Base-by-base conservation (phyloP, 75 land plant genomes). In the Picea glauca region DNA sequence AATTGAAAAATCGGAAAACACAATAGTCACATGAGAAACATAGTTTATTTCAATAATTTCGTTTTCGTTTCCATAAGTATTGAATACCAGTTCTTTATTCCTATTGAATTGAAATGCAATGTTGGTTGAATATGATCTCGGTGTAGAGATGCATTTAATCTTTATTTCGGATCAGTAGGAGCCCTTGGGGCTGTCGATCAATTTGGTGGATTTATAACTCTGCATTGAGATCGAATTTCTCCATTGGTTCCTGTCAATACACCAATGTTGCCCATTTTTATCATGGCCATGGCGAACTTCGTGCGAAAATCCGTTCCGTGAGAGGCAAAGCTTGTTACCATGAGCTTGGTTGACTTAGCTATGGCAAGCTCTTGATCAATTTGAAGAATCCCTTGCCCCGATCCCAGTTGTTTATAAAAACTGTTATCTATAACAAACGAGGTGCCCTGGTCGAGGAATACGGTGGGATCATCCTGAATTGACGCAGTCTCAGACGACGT, bases 231-330 rank as follows among this genome's bases (percentile, higher is more conserved):
- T 60, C 96, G 83, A 76, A 93, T 81, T 61, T 86, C 81, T 3
- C 96, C 94, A n/a, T 85, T 66, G 7, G 46, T 76, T 4, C 88
- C 90, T 0, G 86, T 87, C 31, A 86, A 81, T 15, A 87, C 88
- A n/a, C 81, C 82, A 15, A 90, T 40, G 63, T 63, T 62, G 5
- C 94, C 87, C 92, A 93, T 79, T 61, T 82, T 81, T 74, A 88
- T 85, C 86, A 91, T 83, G n/a, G 93, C 88, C 13, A 54, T 15
- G 15, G 72, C 81, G 75, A 90, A 90, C 17, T 84, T 84, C 30
- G 33, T 66, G 58, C 12, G 38, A 75, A 87, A 90, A 12, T 81
- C 64, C 14, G 50, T 14, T 8, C 85, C 77, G 72, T 79, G 17
- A 17, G 6, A 14, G 50, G 85, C 83, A 77, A 84, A 88, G 54